Percentiles rank a stretch among this genome's conserved stretches.
Conservation (phyloP, 441 rosid genomes). For the Populus trichocarpa region DNA sequence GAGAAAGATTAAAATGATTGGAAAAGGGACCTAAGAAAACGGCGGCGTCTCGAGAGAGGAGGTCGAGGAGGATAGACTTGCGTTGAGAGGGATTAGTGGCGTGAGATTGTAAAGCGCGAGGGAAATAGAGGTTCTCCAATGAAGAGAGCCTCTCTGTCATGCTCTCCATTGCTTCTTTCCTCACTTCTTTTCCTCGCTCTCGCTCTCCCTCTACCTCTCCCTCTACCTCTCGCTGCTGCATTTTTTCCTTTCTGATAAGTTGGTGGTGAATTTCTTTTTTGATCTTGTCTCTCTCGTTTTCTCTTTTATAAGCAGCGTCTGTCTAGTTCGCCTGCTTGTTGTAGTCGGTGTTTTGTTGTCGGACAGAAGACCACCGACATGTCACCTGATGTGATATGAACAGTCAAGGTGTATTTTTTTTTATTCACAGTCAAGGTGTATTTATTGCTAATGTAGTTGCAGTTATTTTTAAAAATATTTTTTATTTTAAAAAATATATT, state of each 20-base stretch:
- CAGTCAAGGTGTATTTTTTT: no score
- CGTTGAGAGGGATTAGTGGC: conserved; percentile 59
- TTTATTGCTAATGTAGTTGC: no score
- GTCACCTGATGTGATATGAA: no score
- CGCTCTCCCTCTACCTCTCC: background rate
- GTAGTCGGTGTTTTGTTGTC: background rate
- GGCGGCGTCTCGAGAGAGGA: conserved; percentile 78
- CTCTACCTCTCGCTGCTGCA: background rate
- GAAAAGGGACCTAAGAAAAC: conserved; percentile 61
- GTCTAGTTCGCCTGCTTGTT: background rate
- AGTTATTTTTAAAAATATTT: no score
- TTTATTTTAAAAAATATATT: no score
- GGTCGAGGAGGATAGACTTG: conserved; percentile 76
- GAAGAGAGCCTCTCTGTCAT: conserved; percentile 67
- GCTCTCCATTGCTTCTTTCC: conserved; percentile 44
- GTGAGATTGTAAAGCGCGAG: conserved; percentile 60
- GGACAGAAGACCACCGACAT: background rate
- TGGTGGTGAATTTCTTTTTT: background rate
- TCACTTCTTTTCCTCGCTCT: conserved; percentile 10
- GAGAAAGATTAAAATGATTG: no score
- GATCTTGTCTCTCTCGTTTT: background rate
- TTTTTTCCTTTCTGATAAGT: background rate
- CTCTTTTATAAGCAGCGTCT: background rate
- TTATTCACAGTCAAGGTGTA: no score
- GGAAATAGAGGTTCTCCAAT: conserved; percentile 74